Conservation (phyloP, 495 filamentous ascomycete genomes). For the Gamarada debralockiae region DNA sequence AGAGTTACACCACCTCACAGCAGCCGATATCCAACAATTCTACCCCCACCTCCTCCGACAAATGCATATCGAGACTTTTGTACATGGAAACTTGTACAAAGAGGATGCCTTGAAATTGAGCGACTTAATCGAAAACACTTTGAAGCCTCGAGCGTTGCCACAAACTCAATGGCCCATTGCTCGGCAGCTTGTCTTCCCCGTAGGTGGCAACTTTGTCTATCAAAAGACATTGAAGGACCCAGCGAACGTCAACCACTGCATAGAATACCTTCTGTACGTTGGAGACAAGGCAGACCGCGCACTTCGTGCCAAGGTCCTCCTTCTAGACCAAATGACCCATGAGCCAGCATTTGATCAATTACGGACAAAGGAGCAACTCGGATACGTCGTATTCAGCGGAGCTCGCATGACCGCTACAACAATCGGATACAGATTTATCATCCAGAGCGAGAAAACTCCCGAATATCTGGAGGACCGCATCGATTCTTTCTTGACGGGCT, state of each 20-base stretch:
- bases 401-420: slow-evolving; percentile 63
- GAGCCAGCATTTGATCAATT: slow-evolving; percentile 94
- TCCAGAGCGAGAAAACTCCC: slow-evolving; percentile 86
- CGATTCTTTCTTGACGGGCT: slow-evolving; percentile 71
- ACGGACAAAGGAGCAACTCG: slow-evolving; percentile 94
- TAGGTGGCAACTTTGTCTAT: slow-evolving; percentile 79
- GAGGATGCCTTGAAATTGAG: slow-evolving; percentile 89
- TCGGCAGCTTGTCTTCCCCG: slow-evolving; percentile 72
- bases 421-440: slow-evolving; percentile 83
- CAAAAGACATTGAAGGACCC: slow-evolving; percentile 76
- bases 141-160: slow-evolving; percentile 74
- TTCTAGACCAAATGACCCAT: slow-evolving; percentile 88
- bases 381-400: slow-evolving; percentile 92
- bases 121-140: slow-evolving; percentile 70
- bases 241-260: slow-evolving; percentile 94
- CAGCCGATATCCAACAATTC: slow-evolving; percentile 71
- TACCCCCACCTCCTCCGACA: slow-evolving; percentile 78
- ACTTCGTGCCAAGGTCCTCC: slow-evolving; percentile 69
- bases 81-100: slow-evolving; percentile 92
- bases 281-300: slow-evolving; percentile 65
- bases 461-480: slow-evolving; percentile 83
- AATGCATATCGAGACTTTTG: slow-evolving; percentile 81
- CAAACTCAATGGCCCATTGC: slow-evolving; percentile 75
- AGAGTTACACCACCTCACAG: slow-evolving; percentile 70
- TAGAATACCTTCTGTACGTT: slow-evolving; percentile 84